Base-by-base conservation (phyloP, 306 rosid genomes). In the Corylus americana region DNA sequence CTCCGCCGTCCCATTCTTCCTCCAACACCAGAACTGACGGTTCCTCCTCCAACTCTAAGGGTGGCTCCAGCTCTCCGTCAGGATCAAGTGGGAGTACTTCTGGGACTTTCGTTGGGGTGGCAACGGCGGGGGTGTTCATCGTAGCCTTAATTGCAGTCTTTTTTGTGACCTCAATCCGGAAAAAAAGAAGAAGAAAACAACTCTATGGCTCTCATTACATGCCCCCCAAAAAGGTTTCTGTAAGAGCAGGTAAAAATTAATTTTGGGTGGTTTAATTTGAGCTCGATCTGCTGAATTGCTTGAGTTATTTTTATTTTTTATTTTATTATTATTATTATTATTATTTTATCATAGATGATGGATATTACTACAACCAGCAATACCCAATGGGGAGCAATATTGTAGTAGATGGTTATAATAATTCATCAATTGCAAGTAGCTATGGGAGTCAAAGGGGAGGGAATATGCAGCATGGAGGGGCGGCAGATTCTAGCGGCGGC, bases 381-480 rank as follows among this genome's bases (percentile, higher is more conserved):
- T 89, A 83, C 11, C 84, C 83, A 53, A 64, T 2, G 62, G 84
- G 20, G 27, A 75, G 58, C 77, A 81, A 79, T 79, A 39, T 39
- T 42, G 78, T 86, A 47, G 55, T 77, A 29, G 87, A 84, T 6
- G 79, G 62, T 48, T 81, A 53, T 80, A 74, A 84, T 79, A 83
- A 50, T 27, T 68, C 93, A 63, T 54, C 81, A 2, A 31, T 37
- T 5, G 78, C 45, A 29, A 80, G 80, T 48, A 79, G 74, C 74
- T 74, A 71, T 17, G 91, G 78, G 37, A 90, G 85, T 80, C 95
- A 82, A 73, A 85, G 77, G 66, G 78, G 39, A 71, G 85, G 82
- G 20, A 82, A 18, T 48, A 39, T 73, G 44, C 58, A 74, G 31
- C 73, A 74, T 47, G 62, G 85, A 16, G 75, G 73, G n/a, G 80